Percentiles rank a stretch among this genome's conserved stretches.
These are phyloP conservation scores for Eutrema yunnanense DNA, from an alignment of 345 rosid genomes.

Conservation along the genomic window DNA sequence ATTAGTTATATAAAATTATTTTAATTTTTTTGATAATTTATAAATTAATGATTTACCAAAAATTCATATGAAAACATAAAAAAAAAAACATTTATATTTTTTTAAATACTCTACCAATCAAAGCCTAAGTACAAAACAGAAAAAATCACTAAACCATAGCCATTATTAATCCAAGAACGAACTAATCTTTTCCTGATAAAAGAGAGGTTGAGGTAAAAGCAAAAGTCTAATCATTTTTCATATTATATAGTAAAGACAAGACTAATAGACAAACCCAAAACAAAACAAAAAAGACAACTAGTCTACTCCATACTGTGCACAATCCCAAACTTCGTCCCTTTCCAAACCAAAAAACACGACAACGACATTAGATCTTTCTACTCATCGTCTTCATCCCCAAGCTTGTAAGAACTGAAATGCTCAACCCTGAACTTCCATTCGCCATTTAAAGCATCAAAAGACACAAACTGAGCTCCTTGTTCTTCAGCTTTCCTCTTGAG, in stretches of 20 bases:
- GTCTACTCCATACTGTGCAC: background rate
- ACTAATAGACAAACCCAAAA: background rate
- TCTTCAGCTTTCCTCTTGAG: slow-evolving; percentile 80
- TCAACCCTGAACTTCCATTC: slow-evolving; percentile 90
- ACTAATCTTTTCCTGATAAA: background rate
- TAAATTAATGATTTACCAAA: too few species aligned
- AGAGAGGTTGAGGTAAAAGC: background rate
- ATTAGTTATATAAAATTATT: too few species aligned
- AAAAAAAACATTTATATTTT: too few species aligned
- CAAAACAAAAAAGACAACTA: background rate
- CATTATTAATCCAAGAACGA: too few species aligned
- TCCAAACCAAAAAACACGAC: background rate
- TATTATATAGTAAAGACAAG: background rate
- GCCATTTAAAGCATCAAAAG: slow-evolving; percentile 68
- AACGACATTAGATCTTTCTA: background rate
- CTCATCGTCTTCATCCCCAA: slow-evolving; percentile 48
- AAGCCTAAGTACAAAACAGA: too few species aligned
- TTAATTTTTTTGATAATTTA: too few species aligned
- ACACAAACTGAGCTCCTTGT: slow-evolving; percentile 84
- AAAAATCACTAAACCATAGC: too few species aligned
- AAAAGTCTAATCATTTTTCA: background rate
- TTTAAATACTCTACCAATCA: too few species aligned
- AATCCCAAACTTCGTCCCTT: background rate
- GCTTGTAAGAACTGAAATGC: slow-evolving; percentile 70
- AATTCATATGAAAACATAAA: too few species aligned